A percentile compares a stretch with the other conserved stretches of the same genome.
Conservation (phyloP, 2,329 filamentous ascomycete genomes). For the Alternaria ethzedia region DNA sequence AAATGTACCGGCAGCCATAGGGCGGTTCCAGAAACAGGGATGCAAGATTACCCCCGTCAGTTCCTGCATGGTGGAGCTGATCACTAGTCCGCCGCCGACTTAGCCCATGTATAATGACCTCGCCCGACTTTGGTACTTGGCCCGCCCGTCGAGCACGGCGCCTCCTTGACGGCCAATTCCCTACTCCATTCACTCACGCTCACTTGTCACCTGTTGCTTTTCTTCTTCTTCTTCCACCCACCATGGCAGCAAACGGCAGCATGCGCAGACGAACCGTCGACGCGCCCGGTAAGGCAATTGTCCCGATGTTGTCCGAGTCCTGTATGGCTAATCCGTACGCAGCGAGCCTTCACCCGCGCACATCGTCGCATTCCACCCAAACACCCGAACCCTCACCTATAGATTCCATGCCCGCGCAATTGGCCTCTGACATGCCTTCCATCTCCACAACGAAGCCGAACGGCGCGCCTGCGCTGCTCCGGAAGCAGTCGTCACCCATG, state of each 20-base stretch:
- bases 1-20: slow-evolving; percentile 19
- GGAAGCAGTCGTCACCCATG: slow-evolving; percentile 61
- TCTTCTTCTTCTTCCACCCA: not conserved
- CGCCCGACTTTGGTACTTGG: slow-evolving; percentile 10
- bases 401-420: slow-evolving; percentile 38
- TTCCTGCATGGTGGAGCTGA: slow-evolving; percentile 25
- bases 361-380: slow-evolving; percentile 34
- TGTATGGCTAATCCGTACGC: slow-evolving; percentile 18
- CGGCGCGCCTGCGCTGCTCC: slow-evolving; percentile 25
- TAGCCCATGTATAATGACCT: slow-evolving; percentile 20
- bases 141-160: slow-evolving; percentile 3
- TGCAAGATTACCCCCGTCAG: slow-evolving; percentile 8
- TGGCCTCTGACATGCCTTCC: slow-evolving; percentile 29
- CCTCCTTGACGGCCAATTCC: slow-evolving; percentile 15
- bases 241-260: slow-evolving; percentile 37
- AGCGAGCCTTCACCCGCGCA: slow-evolving; percentile 31
- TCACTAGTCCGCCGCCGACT: slow-evolving; percentile 14
- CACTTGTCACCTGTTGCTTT: not conserved
- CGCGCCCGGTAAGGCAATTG: slow-evolving; percentile 29
- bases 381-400: slow-evolving; percentile 36
- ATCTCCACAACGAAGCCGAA: slow-evolving; percentile 14
- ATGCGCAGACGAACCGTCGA: slow-evolving; percentile 30
- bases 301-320: not conserved
- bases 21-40: slow-evolving; percentile 22
- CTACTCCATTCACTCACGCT: not conserved